Percentiles rank a stretch among this genome's conserved stretches.
Conservation (phyloP, 805 yeast genomes). For the Starmera dryadoides region DNA sequence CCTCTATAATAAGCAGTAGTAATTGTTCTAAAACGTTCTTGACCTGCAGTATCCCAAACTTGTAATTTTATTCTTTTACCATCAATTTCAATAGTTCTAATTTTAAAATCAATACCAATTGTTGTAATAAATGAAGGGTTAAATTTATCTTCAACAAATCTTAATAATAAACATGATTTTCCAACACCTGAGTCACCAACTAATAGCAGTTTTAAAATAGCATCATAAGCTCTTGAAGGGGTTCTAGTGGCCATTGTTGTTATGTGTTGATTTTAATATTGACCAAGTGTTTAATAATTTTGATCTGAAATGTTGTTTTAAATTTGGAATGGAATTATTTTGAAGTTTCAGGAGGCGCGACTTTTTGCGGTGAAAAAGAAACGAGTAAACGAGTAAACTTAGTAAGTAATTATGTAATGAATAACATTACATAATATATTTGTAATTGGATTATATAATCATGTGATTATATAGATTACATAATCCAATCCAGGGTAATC, state of each 20-base stretch:
- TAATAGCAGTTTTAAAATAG: conserved; percentile 83
- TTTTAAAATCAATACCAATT: conserved; percentile 96
- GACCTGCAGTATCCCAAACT: conserved; percentile 98
- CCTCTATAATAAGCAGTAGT: conserved; percentile 91
- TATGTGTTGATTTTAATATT: no score
- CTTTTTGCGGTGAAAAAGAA: no score
- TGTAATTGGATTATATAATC: no score
- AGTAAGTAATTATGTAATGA: no score
- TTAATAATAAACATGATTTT: conserved; percentile 79
- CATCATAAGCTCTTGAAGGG: conserved; percentile 72
- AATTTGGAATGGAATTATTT: no score
- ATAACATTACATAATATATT: no score
- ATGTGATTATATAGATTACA: no score
- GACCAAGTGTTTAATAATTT: no score
- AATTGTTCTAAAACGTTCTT: conserved; percentile 89
- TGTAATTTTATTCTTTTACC: conserved; percentile 92
- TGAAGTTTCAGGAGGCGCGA: no score
- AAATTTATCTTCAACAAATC: conserved; percentile 95
- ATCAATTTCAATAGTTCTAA: conserved; percentile 89
- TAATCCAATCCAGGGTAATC: no score
- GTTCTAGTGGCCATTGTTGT: conserved; percentile 46
- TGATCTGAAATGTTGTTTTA: no score
- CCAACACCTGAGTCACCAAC: conserved; percentile 95
- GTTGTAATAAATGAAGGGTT: conserved; percentile 96
- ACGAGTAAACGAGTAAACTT: no score